phyloP scores from a whole-genome alignment of 192 early-diverging fungal genomes.

The Dimargaris cristalligena region DNA sequence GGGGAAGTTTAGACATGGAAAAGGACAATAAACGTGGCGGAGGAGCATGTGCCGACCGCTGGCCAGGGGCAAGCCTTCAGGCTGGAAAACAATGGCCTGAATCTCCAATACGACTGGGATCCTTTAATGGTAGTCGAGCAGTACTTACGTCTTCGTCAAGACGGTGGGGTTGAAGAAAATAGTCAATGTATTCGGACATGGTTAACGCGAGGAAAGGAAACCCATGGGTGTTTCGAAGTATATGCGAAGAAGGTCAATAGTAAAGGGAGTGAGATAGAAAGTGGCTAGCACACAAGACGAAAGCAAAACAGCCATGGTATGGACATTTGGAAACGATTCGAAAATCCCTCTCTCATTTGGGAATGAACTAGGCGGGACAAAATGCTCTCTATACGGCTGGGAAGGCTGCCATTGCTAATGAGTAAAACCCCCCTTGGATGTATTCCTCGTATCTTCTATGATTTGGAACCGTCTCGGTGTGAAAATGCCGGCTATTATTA shows the following conservation, averaged over 20 bases:
- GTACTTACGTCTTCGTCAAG: slow-evolving; percentile 5
- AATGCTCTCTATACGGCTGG: no score
- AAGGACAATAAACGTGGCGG: background rate
- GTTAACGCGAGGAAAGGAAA: background rate
- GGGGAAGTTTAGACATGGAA: background rate
- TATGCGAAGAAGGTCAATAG: background rate
- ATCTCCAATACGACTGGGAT: background rate
- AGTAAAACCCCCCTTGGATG: no score
- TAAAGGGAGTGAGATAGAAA: background rate
- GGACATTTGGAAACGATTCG: no score
- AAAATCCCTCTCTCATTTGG: no score
- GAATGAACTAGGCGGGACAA: no score
- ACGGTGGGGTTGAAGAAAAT: background rate
- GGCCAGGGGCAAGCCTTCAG: background rate
- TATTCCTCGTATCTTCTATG: no score
- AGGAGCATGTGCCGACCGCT: background rate
- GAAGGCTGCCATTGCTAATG: no score
- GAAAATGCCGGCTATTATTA: no score
- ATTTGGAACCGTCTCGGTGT: no score
- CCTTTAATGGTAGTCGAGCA: background rate
- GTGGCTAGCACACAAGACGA: background rate
- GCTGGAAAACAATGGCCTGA: background rate
- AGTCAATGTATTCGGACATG: background rate
- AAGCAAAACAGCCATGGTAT: no score
- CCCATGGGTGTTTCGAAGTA: background rate